Evolutionary conservation across 2,329 filamentous ascomycete genomes (phyloP), one percentile per base, ranked within the genome.

Genomic region (Leptographium procerum): DNA sequence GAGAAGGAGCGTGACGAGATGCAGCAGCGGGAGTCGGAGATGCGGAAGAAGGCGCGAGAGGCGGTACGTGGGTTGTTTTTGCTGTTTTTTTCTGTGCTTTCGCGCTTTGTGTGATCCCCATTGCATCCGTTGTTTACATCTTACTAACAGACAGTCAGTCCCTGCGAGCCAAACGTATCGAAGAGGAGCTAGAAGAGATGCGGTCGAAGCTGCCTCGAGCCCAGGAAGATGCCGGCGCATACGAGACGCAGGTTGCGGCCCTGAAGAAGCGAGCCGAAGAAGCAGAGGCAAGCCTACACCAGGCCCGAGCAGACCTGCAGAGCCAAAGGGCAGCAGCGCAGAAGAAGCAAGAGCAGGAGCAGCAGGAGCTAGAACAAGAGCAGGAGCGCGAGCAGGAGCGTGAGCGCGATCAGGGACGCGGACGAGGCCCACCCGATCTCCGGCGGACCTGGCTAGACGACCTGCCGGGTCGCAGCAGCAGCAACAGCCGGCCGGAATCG

Each of bases 1-100:
- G 94, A 99, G 70, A 94, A 88, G 68, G 95, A 99, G 70, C 84
- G 89, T 58, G 91, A 97, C 67, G 94, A 99, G 66, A 83, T 89
- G 10, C 79, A 84, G 55, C 85, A 85, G 64, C 85, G 89, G 60
- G 94, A 99, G 72, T 86, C 83, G 6, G 94, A 97, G 45, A 83
- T 95, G 72, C 81, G 94, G 64, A 89, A 87, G 69, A 97, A 95
- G 73, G 88, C 91, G 57, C 83, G 94, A 61, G 94, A 99, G 71
- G 79, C 87, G 66, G 88, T 91, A 78, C 73, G 84, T 74, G 16
- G 19, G 33, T 10, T 36, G 22, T 10, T n/a, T 22, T 34, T 22
- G 47, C 53, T 57, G 31, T 10, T 33, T 16, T 47, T 48, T 10
- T n/a, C 19, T n/a, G 19, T 34, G n/a, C 5, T 33, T 14, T 52